Evolutionary conservation across 2,329 filamentous ascomycete genomes (phyloP).

Genomic region (Colletotrichum sidae): DNA sequence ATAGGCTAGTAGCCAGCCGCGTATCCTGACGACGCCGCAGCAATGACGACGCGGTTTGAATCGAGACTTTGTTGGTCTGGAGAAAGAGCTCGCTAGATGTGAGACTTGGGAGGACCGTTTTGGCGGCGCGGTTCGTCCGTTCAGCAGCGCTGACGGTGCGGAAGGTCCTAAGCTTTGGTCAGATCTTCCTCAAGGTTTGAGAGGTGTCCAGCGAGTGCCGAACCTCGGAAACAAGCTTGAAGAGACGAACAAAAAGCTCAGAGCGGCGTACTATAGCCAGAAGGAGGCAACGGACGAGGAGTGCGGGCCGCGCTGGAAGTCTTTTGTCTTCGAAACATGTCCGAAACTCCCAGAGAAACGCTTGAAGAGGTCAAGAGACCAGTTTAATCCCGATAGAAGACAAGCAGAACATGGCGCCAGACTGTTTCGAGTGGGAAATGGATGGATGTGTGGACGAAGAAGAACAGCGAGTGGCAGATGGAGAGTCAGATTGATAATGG

Average conservation of each 20-base stretch:
- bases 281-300: too few species aligned
- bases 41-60: too few species aligned
- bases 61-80: too few species aligned
- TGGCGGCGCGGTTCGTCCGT: background rate
- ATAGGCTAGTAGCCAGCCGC: too few species aligned
- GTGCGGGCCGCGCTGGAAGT: too few species aligned
- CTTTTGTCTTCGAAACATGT: too few species aligned
- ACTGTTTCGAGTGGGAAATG: background rate
- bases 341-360: background rate
- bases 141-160: background rate
- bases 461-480: too few species aligned
- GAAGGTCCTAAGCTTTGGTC: background rate
- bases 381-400: background rate
- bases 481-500: too few species aligned
- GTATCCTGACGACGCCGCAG: too few species aligned
- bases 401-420: background rate
- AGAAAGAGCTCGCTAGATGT: background rate
- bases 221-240: background rate
- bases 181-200: background rate
- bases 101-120: background rate
- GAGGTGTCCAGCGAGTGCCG: background rate
- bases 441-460: too few species aligned
- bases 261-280: background rate
- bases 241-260: background rate
- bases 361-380: background rate